Evolutionary conservation across 768 basidiomycete genomes (phyloP).

Genomic region (Tylopilus sp.): DNA sequence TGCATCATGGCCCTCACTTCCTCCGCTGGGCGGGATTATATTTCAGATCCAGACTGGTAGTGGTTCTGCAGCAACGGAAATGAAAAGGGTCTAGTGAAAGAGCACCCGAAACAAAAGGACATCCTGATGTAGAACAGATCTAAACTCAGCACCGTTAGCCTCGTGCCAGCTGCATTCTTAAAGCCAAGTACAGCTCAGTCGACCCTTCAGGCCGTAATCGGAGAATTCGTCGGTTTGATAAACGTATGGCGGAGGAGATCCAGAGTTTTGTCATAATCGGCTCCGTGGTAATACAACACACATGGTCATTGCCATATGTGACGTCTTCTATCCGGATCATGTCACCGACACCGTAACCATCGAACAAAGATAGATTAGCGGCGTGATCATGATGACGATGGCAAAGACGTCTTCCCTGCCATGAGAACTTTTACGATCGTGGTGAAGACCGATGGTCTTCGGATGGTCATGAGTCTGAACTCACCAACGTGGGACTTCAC

Average conservation of each 20-base stretch:
- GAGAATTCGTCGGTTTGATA: background rate
- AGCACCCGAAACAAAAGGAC: constrained; percentile 16
- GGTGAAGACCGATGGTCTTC: background rate
- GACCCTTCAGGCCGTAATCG: background rate
- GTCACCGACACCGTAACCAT: background rate
- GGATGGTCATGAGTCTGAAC: background rate
- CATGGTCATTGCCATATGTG: constrained; percentile 3
- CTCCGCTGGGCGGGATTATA: background rate
- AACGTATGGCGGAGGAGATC: constrained; percentile 11
- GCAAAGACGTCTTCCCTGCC: background rate
- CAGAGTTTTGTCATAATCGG: constrained; percentile 3
- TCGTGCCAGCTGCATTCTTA: constrained; percentile 10
- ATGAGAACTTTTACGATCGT: background rate
- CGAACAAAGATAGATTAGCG: background rate
- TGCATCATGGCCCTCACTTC: background rate
- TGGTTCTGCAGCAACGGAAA: background rate
- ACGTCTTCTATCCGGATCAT: constrained; percentile 4
- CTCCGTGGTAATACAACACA: constrained; percentile 1
- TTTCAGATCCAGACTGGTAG: background rate
- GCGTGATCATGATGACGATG: background rate
- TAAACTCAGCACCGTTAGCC: background rate
- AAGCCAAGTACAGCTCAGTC: background rate
- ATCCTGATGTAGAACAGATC: constrained; percentile 9
- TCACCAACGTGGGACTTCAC: background rate
- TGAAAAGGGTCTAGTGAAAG: constrained; percentile 1